Conservation (phyloP, 768 basidiomycete genomes). For the Serendipita sp. region DNA sequence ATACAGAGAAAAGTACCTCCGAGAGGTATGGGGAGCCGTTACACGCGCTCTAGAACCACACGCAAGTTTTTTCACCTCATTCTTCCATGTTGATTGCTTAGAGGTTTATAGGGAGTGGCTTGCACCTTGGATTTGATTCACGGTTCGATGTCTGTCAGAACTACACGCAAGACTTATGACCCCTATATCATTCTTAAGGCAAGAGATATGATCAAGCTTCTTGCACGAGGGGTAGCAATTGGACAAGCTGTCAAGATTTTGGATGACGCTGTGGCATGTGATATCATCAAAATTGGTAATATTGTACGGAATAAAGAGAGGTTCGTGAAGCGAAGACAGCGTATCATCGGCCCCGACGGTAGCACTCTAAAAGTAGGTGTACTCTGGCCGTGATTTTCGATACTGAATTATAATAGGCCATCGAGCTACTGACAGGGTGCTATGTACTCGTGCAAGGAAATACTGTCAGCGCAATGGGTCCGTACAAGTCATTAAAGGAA, state of each 20-base stretch:
- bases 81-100: conserved; percentile 4
- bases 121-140: conserved; percentile 91
- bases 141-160: conserved; percentile 93
- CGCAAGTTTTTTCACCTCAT: conserved; percentile 25
- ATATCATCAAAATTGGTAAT: conserved; percentile 96
- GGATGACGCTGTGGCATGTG: conserved; percentile 79
- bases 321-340: conserved; percentile 88
- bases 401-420: conserved; percentile 42
- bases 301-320: conserved; percentile 89
- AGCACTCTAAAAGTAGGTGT: conserved; percentile 79
- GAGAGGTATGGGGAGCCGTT: conserved; percentile 87
- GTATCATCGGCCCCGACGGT: conserved; percentile 94
- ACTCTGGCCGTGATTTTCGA: background rate
- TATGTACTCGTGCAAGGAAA: conserved; percentile 97
- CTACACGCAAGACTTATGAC: conserved; percentile 93
- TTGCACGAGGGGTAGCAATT: conserved; percentile 80
- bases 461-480: conserved; percentile 96
- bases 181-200: conserved; percentile 94
- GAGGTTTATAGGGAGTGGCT: conserved; percentile 47
- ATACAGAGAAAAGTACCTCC: conserved; percentile 90
- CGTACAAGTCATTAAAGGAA: conserved; percentile 88
- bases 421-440: conserved; percentile 88
- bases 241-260: conserved; percentile 78
- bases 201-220: conserved; percentile 85
- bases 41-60: conserved; percentile 69